Evolutionary conservation across 768 basidiomycete genomes (phyloP).

Genomic region (Tephrocybe rancida): DNA sequence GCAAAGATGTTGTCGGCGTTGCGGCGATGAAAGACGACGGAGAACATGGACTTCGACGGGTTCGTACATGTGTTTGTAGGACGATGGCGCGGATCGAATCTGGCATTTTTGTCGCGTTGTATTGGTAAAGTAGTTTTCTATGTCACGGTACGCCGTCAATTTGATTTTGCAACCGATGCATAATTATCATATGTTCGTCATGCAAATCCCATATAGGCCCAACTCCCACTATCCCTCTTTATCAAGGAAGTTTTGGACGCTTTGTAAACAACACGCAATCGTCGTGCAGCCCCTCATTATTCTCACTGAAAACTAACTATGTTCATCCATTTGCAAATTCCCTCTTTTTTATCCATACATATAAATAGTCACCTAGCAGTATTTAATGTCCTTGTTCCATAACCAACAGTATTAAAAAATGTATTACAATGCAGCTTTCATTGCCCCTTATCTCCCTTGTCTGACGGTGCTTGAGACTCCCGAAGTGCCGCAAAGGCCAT

Average conservation of each 20-base stretch:
- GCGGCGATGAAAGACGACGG: constrained; percentile 51
- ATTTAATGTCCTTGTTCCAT: constrained; percentile 20
- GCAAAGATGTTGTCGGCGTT: constrained; percentile 91
- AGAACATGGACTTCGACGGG: constrained; percentile 18
- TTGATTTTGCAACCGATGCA: constrained; percentile 21
- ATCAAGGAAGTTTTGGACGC: constrained; percentile 15
- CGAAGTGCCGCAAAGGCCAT: constrained; percentile 79
- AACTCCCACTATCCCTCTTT: constrained; percentile 6
- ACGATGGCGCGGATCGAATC: constrained; percentile 33
- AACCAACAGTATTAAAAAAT: constrained; percentile 15
- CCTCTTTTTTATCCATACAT: constrained; percentile 18
- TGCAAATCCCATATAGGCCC: not conserved
- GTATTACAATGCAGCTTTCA: constrained; percentile 8
- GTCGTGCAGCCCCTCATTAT: constrained; percentile 17
- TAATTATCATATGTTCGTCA: constrained; percentile 7
- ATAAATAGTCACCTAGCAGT: constrained; percentile 19
- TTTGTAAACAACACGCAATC: constrained; percentile 7
- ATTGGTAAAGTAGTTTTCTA: constrained; percentile 54
- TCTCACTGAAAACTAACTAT: constrained; percentile 18
- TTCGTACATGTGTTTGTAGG: constrained; percentile 16
- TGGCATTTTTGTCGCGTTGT: constrained; percentile 44
- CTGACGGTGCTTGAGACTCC: constrained; percentile 39
- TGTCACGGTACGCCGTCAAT: constrained; percentile 39
- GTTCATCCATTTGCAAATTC: constrained; percentile 20
- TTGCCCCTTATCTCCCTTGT: constrained; percentile 15